Conservation (phyloP, 169 alveolate genomes). For the Eimeria acervulina region DNA sequence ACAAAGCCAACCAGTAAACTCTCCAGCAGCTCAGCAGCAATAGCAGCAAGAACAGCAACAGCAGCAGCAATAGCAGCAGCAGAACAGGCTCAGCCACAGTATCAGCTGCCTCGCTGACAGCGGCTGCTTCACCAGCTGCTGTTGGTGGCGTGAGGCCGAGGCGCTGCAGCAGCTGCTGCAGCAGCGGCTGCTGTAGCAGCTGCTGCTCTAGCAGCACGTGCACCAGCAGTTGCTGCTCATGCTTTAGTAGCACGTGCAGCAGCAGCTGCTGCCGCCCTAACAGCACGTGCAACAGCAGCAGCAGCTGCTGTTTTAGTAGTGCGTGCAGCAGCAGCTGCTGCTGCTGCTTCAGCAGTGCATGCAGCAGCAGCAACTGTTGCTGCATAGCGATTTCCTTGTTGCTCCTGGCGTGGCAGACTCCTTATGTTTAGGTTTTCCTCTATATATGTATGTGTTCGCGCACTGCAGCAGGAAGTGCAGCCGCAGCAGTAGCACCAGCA, state of each 20-base stretch:
- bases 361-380: constrained; percentile 17
- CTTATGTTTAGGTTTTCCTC: not conserved
- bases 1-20: not conserved
- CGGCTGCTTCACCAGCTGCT: not conserved
- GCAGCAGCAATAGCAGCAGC: not conserved
- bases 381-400: not conserved
- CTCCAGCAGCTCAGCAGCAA: no score
- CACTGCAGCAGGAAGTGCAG: not conserved
- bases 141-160: not conserved
- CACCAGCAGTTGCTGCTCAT: constrained; percentile 38
- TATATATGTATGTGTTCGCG: not conserved
- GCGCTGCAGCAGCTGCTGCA: not conserved
- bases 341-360: not conserved
- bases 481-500: not conserved
- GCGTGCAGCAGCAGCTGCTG: no score
- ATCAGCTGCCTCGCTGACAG: not conserved
- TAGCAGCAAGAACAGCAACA: not conserved
- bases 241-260: not conserved
- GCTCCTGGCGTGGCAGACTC: not conserved
- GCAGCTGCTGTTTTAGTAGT: no score
- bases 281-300: constrained; percentile 25
- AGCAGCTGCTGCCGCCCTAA: constrained; percentile 13
- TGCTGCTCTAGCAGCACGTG: constrained; percentile 9
- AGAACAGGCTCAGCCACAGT: not conserved
- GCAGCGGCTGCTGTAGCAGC: not conserved